Base-by-base conservation (phyloP, 2,329 filamentous ascomycete species). In the Colletotrichum musicola region DNA sequence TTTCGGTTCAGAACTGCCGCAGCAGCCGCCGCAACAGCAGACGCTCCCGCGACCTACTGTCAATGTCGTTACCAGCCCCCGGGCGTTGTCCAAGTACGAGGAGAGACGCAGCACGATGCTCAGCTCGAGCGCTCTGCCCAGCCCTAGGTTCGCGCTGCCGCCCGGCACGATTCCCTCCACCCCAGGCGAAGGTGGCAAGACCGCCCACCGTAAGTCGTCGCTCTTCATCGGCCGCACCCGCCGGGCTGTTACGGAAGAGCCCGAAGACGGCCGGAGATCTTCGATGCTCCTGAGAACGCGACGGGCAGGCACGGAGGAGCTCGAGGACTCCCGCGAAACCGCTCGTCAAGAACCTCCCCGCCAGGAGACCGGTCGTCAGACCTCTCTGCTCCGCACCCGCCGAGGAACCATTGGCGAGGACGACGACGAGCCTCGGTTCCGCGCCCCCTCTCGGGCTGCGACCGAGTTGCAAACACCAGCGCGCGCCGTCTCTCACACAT, bases 361-460 rank as follows among this genome's bases (percentile, higher is more conserved):
- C 4, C 57, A 50, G 18, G 57, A 60, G 16, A 60, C n/a, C 18
- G 82, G 81, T 20, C 81, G 80, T 53, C 79, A 79, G 68, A 83
- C 83, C 40, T 81, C 82, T 5, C 73, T 87, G 42, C 74, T 83
- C 16, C 83, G 85, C 57, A 78, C 78, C 47, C 82, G 86, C 25
- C 81, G 85, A 44, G 80, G 79, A 13, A 84, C 84, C 42, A 75
- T 83, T 35, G 82, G 82, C 14, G 81, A 84, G 38, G 82, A 87
- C 2, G 84, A 86, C 12, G 66, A 69, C 20, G 84, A 87, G 20
- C 69, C 75, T n/a, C 80, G 82, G 38, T 83, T 86, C 71, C 84
- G 86, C n/a, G 82, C 85, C 2, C 87, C 88, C 1, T 90, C 89
- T 4, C 82, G 89, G 25, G 88, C 88, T 4, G 79, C 81, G 42